Evolutionary conservation across 768 basidiomycete genomes (phyloP).

Genomic region (Phallus indusiatus): DNA sequence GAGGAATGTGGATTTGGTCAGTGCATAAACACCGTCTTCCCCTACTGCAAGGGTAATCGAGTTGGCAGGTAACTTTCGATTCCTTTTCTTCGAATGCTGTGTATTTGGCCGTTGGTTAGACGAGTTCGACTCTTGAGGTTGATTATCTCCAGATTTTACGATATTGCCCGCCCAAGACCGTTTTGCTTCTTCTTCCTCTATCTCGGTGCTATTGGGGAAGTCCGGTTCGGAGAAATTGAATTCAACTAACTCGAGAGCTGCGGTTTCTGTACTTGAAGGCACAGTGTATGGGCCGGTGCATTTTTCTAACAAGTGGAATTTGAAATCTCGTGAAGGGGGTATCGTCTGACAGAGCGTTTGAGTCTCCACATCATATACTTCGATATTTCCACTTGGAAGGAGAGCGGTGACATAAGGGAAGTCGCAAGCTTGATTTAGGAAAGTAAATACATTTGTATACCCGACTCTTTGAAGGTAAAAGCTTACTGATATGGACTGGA

Average conservation of each 20-base stretch:
- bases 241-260: neutral
- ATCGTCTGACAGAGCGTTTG: slow-evolving; percentile 66
- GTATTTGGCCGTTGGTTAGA: neutral
- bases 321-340: slow-evolving; percentile 29
- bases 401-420: slow-evolving; percentile 74
- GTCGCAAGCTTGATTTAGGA: slow-evolving; percentile 52
- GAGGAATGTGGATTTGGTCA: slow-evolving; percentile 47
- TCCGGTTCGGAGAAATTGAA: slow-evolving; percentile 3
- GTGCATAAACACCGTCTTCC: slow-evolving; percentile 1
- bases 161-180: neutral
- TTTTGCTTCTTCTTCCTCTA: neutral
- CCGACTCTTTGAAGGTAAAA: slow-evolving; percentile 12
- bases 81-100: neutral
- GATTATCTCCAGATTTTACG: neutral
- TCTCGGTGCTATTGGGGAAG: slow-evolving; percentile 3
- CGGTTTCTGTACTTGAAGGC: neutral
- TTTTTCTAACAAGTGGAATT: neutral
- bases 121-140: neutral
- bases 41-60: neutral
- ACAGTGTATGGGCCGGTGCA: neutral
- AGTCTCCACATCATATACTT: slow-evolving; percentile 72
- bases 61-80: neutral
- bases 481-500: slow-evolving; percentile 68
- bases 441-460: neutral
- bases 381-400: slow-evolving; percentile 67